Conservation (phyloP, 2,329 filamentous ascomycete species). For the Cadophora sp. region DNA sequence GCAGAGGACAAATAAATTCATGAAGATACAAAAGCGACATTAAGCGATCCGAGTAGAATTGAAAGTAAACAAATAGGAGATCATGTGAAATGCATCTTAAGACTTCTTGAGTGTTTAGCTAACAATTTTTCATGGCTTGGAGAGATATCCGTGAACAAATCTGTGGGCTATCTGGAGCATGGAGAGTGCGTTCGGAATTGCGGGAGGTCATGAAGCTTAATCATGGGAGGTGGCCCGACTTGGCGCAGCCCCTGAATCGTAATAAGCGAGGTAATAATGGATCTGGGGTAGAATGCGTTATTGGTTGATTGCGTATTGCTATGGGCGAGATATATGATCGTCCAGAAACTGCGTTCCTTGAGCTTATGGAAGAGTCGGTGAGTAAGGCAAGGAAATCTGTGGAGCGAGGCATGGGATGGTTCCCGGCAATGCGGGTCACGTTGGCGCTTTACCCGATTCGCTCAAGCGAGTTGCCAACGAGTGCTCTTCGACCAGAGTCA, state of each 20-base stretch:
- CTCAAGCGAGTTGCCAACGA: constrained; percentile 6
- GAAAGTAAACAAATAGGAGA: constrained; percentile 11
- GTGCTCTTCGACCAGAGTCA: not conserved
- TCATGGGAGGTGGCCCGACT: not conserved
- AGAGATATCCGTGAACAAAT: not conserved
- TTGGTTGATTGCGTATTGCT: not conserved
- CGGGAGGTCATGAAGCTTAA: constrained; percentile 15
- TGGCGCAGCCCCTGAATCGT: not conserved
- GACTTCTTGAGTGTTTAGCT: not conserved
- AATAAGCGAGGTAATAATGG: not conserved
- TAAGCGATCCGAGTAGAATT: constrained; percentile 1
- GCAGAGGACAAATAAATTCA: not conserved
- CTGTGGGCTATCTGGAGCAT: not conserved
- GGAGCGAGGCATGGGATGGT: constrained; percentile 3
- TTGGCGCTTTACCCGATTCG: not conserved
- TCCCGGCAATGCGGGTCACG: constrained; percentile 1
- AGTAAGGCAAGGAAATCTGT: constrained; percentile 10
- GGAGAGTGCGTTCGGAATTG: not conserved
- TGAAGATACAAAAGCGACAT: not conserved
- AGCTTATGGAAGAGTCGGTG: constrained; percentile 3
- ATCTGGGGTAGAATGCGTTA: too few species aligned
- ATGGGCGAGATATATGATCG: not conserved
- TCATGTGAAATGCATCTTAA: not conserved
- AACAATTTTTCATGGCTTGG: too few species aligned
- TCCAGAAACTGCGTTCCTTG: not conserved